These are phyloP conservation scores for Pichia sp. DNA, from an alignment of 1,139 yeast genomes.

Conservation along the genomic window DNA sequence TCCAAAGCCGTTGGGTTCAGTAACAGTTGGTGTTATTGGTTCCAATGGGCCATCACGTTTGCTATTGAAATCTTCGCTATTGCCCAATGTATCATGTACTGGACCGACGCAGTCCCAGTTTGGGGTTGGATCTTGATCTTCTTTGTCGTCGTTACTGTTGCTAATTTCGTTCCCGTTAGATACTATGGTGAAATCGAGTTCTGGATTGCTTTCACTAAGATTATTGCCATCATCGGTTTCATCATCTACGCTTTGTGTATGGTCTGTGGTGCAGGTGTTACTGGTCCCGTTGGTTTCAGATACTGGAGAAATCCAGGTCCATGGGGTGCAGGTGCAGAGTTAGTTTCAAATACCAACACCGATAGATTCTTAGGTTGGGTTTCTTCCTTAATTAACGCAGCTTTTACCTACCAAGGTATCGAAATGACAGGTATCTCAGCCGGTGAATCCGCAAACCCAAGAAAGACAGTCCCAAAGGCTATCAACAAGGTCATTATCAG, in stretches of 20 bases:
- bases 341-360: slow-evolving; percentile 44
- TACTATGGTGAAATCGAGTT: slow-evolving; percentile 69
- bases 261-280: slow-evolving; percentile 44
- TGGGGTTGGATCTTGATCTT: slow-evolving; percentile 79
- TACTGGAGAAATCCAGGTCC: slow-evolving; percentile 96
- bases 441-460: slow-evolving; percentile 84
- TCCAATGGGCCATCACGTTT: slow-evolving; percentile 82
- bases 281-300: slow-evolving; percentile 69
- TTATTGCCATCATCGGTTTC: slow-evolving; percentile 52
- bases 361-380: slow-evolving; percentile 65
- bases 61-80: slow-evolving; percentile 83
- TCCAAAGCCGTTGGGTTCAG: slow-evolving; percentile 77
- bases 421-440: slow-evolving; percentile 89
- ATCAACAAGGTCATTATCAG: slow-evolving; percentile 80
- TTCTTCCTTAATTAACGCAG: slow-evolving; percentile 55
- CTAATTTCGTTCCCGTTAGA: slow-evolving; percentile 61
- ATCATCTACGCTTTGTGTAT: slow-evolving; percentile 46
- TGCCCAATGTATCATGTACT: neutral
- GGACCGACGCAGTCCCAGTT: slow-evolving; percentile 48
- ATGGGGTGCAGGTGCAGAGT: slow-evolving; percentile 56
- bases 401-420: slow-evolving; percentile 76
- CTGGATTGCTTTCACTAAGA: slow-evolving; percentile 63
- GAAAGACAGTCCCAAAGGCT: slow-evolving; percentile 80
- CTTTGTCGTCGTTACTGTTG: slow-evolving; percentile 48
- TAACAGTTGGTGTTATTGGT: slow-evolving; percentile 84